Evolutionary conservation across 306 rosid species (phyloP).

Genomic region (Quercus dentata): DNA sequence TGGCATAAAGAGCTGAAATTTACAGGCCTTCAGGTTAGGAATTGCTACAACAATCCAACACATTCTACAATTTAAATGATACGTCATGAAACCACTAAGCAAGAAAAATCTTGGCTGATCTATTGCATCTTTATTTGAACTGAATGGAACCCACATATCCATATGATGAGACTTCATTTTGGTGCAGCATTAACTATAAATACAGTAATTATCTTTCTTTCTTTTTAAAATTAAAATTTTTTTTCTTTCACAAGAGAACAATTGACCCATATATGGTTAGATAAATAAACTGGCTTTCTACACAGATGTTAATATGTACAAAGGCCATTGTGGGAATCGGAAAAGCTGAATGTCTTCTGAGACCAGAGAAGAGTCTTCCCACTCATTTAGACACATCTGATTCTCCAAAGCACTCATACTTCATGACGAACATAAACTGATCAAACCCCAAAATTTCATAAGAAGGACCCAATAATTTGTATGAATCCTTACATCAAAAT

Average conservation of each 20-base stretch:
- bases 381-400: background rate
- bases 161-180: background rate
- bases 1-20: slow-evolving; percentile 80
- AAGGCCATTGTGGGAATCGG: background rate
- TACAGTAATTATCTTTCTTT: background rate
- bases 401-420: background rate
- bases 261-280: background rate
- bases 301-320: background rate
- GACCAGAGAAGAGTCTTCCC: background rate
- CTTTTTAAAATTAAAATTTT: no score
- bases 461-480: background rate
- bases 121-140: background rate
- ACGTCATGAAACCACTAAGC: slow-evolving; percentile 11
- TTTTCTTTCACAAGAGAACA: background rate
- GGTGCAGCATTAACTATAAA: background rate
- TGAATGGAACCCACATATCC: background rate
- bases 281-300: background rate
- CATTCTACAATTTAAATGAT: slow-evolving; percentile 9
- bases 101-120: slow-evolving; percentile 9
- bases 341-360: background rate
- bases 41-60: slow-evolving; percentile 18
- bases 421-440: background rate
- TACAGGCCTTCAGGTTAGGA: slow-evolving; percentile 28
- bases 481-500: background rate
- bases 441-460: background rate